These are phyloP conservation scores for Amanita fuliginea DNA, from an alignment of 768 basidiomycete genomes.

Conservation along the genomic window DNA sequence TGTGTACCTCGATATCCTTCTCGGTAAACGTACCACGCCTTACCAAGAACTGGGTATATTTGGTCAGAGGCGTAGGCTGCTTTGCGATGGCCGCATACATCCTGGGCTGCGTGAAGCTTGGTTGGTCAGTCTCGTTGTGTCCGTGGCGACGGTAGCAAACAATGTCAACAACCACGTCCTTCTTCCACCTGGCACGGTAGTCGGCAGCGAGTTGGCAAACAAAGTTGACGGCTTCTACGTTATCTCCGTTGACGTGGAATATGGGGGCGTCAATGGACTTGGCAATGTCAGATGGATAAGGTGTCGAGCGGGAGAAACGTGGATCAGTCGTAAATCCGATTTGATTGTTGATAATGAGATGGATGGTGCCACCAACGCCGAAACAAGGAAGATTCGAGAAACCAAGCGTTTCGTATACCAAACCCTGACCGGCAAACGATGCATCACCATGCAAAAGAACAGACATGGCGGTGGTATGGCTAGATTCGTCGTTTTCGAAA, in stretches of 20 bases:
- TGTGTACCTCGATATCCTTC: conserved; percentile 95
- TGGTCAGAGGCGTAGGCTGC: conserved; percentile 83
- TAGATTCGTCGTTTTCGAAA: conserved; percentile 76
- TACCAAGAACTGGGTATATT: conserved; percentile 87
- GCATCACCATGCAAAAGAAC: conserved; percentile 97
- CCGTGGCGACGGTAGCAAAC: conserved; percentile 98
- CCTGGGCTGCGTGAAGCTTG: conserved; percentile 94
- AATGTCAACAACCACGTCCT: conserved; percentile 96
- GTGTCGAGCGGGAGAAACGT: conserved; percentile 92
- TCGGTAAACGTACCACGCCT: conserved; percentile 91
- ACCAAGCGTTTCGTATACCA: conserved; percentile 99
- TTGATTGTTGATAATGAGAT: conserved; percentile 98
- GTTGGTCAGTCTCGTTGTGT: conserved; percentile 99
- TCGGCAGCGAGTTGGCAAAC: conserved; percentile 98
- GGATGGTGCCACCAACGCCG: conserved; percentile 96
- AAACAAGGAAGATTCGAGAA: conserved; percentile 93
- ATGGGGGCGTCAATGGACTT: conserved; percentile 98
- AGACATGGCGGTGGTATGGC: conserved; percentile 83
- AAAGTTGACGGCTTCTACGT: conserved; percentile 96
- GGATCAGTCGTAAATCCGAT: conserved; percentile 99
- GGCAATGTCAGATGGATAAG: conserved; percentile 96
- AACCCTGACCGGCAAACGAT: conserved; percentile 95
- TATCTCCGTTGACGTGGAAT: conserved; percentile 99
- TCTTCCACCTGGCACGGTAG: conserved; percentile 97
- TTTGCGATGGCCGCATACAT: conserved; percentile 98